phyloP scores from a whole-genome alignment of 352 stramenopile species.

The Aphanomyces cochlioides region DNA sequence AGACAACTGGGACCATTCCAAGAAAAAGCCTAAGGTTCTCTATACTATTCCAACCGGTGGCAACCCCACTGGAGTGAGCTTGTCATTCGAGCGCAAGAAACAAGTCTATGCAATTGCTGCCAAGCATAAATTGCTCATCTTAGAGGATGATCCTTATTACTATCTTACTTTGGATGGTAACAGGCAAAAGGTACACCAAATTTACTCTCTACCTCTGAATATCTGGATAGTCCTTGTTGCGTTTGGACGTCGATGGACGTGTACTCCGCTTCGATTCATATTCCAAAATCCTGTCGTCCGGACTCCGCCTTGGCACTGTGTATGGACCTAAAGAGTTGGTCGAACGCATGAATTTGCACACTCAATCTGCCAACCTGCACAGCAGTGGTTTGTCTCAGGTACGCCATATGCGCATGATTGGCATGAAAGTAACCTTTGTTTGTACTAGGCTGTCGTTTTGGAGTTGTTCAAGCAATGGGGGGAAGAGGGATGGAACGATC shows the following conservation, averaged over 20 bases:
- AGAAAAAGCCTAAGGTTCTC: slow-evolving; percentile 37
- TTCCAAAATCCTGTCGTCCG: slow-evolving; percentile 48
- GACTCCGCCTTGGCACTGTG: slow-evolving; percentile 48
- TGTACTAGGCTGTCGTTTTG: slow-evolving; percentile 33
- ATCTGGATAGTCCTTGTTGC: slow-evolving; percentile 34
- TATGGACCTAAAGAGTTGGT: slow-evolving; percentile 44
- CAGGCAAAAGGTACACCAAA: slow-evolving; percentile 18
- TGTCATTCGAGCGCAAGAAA: slow-evolving; percentile 37
- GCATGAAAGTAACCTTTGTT: too few relatives aligned
- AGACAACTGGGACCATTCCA: slow-evolving; percentile 30
- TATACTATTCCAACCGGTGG: slow-evolving; percentile 53
- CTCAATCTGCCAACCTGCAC: slow-evolving; percentile 46
- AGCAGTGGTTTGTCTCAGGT: slow-evolving; percentile 45
- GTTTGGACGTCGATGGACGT: slow-evolving; percentile 43
- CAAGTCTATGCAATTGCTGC: slow-evolving; percentile 41
- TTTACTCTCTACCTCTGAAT: background rate
- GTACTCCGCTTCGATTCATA: slow-evolving; percentile 59
- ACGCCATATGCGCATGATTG: background rate
- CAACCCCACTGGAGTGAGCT: slow-evolving; percentile 49
- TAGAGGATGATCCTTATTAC: slow-evolving; percentile 65
- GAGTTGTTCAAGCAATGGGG: slow-evolving; percentile 44
- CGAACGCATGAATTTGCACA: slow-evolving; percentile 44
- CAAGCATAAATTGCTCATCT: slow-evolving; percentile 47
- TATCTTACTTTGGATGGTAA: slow-evolving; percentile 41
- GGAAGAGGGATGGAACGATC: slow-evolving; percentile 36